phyloP scores from a whole-genome alignment of 2,329 filamentous ascomycete genomes.

The Calonectria fujianensis region DNA sequence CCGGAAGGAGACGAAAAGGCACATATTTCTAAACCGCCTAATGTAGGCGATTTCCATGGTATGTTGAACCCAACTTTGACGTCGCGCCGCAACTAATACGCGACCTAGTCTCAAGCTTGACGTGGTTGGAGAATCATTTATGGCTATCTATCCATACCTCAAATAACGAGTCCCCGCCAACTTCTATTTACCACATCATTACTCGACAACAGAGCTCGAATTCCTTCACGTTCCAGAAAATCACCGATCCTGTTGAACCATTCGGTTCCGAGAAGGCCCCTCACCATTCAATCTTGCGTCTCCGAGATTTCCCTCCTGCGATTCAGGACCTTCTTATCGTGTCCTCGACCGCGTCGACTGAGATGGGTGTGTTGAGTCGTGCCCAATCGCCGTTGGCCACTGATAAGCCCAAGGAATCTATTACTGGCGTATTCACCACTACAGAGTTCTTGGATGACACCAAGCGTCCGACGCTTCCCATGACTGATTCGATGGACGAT shows the following conservation, averaged over 20 bases:
- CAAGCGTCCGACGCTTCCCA: slow-evolving; percentile 83
- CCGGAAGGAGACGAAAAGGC: slow-evolving; percentile 86
- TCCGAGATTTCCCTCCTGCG: slow-evolving; percentile 87
- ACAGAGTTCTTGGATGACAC: slow-evolving; percentile 84
- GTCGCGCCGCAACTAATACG: neutral
- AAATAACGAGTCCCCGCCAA: slow-evolving; percentile 73
- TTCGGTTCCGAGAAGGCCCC: slow-evolving; percentile 80
- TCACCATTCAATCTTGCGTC: slow-evolving; percentile 85
- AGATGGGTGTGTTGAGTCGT: slow-evolving; percentile 86
- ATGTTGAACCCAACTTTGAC: slow-evolving; percentile 58
- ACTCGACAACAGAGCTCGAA: slow-evolving; percentile 74
- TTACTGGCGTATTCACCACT: slow-evolving; percentile 82
- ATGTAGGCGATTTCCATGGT: slow-evolving; percentile 81
- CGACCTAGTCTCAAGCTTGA: slow-evolving; percentile 82
- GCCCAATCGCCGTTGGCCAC: slow-evolving; percentile 80
- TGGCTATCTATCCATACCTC: slow-evolving; percentile 89
- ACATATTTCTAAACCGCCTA: slow-evolving; percentile 85
- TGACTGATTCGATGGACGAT: slow-evolving; percentile 74
- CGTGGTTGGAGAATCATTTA: slow-evolving; percentile 91
- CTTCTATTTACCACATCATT: slow-evolving; percentile 87
- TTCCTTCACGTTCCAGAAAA: slow-evolving; percentile 82
- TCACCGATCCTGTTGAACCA: slow-evolving; percentile 84
- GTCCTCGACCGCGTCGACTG: slow-evolving; percentile 85
- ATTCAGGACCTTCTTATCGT: slow-evolving; percentile 89
- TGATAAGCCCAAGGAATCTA: slow-evolving; percentile 74